Evolutionary conservation across 805 yeast species (phyloP), one percentile per base, ranked within the genome.

Genomic region (Grigorovia yakushimaensis): DNA sequence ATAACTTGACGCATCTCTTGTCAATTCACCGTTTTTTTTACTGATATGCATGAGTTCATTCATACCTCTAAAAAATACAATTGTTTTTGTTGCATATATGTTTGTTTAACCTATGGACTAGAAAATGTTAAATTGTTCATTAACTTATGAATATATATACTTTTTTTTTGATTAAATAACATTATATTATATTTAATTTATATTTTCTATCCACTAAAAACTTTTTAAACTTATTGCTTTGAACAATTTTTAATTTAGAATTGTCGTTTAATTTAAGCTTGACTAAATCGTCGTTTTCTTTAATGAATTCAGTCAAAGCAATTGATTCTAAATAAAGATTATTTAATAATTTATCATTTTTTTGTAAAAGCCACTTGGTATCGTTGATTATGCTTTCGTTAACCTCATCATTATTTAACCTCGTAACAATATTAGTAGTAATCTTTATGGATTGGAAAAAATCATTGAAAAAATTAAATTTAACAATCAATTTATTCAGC

Each of bases 1-100:
- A 57, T 53, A 40, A 49, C 59, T 58, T 56, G 64, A 61, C 52
- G 59, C 57, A 43, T 53, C 64, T 55, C 61, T 54, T 24, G 58
- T 55, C 58, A 55, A 46, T 45, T 49, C 54, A 44, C 52, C 55
- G 55, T 46, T 52, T 48, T 43, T 45, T 45, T 46, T 33, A 42
- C 19, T 33, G 13, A 39, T 33, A 20, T 46, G 49, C 50, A 61
- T 62, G 67, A 61, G 67, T 43, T 42, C 67, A 62, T 61, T 57
- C 54, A 33, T 37, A 30, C 43, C 23, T 30, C 36, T 45, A 48
- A 48, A 47, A 38, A 19, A 4, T 18, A 24, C 8, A n/a, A 5
- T n/a, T 42, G 4, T 15, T 19, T 24, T 15, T 17, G 11, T 13
- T 10, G 27, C 8, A n/a, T n/a, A 15, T 40, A 21, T 21, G 21